These are phyloP conservation scores for Fomitopsis betulina DNA, from an alignment of 1,284 basidiomycete species.

Conservation along the genomic window DNA sequence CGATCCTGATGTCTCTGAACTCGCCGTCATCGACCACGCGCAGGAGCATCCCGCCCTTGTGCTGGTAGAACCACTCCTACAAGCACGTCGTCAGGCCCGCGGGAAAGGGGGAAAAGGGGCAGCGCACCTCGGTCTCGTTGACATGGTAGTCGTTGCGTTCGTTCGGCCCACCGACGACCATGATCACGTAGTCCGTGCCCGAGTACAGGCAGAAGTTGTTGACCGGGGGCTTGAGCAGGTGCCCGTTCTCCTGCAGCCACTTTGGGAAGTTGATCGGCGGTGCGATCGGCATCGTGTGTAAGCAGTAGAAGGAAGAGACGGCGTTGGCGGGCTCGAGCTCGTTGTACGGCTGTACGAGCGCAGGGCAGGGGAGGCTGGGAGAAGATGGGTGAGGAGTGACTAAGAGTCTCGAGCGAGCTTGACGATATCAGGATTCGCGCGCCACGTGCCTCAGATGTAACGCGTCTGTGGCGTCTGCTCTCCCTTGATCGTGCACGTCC, in stretches of 20 bases:
- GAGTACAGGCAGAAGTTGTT: conserved; percentile 89
- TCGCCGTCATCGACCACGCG: conserved; percentile 84
- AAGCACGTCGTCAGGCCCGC: background rate
- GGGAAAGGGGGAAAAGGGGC: background rate
- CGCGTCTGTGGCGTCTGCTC: background rate
- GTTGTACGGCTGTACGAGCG: background rate
- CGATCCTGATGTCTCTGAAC: conserved; percentile 86
- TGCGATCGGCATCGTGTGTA: conserved; percentile 48
- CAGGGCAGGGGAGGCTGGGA: background rate
- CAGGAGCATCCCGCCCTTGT: conserved; percentile 88
- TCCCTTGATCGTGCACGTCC: too few species aligned
- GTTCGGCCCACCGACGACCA: conserved; percentile 93
- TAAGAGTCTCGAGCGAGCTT: background rate
- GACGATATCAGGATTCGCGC: background rate
- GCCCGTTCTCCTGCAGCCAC: conserved; percentile 79
- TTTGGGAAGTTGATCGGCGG: conserved; percentile 80
- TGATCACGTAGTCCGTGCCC: conserved; percentile 82
- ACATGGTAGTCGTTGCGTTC: conserved; percentile 90
- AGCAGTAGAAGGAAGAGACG: background rate
- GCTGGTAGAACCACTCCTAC: conserved; percentile 95
- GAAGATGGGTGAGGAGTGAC: background rate
- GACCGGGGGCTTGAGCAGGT: conserved; percentile 84
- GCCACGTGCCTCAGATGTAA: background rate
- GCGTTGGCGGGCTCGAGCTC: background rate
- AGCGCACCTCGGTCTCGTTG: conserved; percentile 80